Conservation (phyloP, 2,329 filamentous ascomycete genomes). For the Pseudogymnoascus sp. region DNA sequence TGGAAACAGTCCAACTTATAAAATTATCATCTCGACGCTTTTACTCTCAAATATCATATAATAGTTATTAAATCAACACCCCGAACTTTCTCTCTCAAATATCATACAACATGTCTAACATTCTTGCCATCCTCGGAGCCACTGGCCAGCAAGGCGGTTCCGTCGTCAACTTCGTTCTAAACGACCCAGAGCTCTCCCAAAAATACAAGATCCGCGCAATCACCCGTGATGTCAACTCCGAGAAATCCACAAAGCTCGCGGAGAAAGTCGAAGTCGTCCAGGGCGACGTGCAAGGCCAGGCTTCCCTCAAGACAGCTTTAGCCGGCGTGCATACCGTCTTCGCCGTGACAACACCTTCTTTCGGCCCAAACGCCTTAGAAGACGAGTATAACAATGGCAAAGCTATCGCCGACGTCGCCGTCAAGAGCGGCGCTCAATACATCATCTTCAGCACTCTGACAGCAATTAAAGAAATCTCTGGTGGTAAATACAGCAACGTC, state of each 20-base stretch:
- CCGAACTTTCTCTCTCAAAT: not conserved
- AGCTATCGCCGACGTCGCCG: conserved; percentile 34
- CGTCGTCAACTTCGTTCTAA: conserved; percentile 37
- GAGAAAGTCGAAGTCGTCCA: conserved; percentile 30
- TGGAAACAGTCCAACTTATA: not conserved
- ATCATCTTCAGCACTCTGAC: conserved; percentile 37
- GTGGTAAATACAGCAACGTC: conserved; percentile 31
- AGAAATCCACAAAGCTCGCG: conserved; percentile 27
- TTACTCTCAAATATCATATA: not conserved
- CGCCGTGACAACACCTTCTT: conserved; percentile 36
- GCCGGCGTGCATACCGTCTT: conserved; percentile 41
- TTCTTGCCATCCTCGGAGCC: conserved; percentile 38
- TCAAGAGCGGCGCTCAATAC: conserved; percentile 32
- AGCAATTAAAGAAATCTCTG: conserved; percentile 29
- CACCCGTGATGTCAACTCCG: conserved; percentile 37
- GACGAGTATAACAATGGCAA: conserved; percentile 34
- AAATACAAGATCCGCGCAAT: conserved; percentile 42
- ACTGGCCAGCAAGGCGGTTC: conserved; percentile 45
- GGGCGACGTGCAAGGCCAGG: conserved; percentile 34
- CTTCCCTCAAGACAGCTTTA: conserved; percentile 35
- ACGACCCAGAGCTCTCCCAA: conserved; percentile 35
- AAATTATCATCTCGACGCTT: not conserved
- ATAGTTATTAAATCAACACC: not conserved
- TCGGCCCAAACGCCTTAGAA: conserved; percentile 26
- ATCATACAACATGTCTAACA: not conserved